Evolutionary conservation across 805 yeast species (phyloP).

Genomic region (Zygosaccharomyces siamensis): DNA sequence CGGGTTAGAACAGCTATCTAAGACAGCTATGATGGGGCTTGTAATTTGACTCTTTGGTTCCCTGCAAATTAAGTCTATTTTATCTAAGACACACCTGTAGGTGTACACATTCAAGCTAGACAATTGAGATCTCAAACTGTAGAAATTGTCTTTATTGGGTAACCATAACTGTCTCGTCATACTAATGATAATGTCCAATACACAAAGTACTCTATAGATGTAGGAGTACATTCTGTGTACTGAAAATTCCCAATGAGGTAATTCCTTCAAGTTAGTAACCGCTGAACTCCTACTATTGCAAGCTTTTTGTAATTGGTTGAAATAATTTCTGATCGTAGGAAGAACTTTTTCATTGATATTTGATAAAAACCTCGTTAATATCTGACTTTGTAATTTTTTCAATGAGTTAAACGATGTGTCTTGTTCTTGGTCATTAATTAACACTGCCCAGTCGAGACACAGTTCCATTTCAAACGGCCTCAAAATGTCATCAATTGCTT

Average conservation of each 20-base stretch:
- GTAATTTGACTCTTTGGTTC: conserved; percentile 5
- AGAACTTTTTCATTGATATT: conserved; percentile 24
- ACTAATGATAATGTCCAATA: conserved; percentile 18
- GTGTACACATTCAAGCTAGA: conserved; percentile 24
- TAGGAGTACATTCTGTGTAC: conserved; percentile 45
- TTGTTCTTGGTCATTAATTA: conserved; percentile 27
- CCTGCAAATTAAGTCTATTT: conserved; percentile 19
- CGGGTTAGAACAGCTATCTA: conserved; percentile 14
- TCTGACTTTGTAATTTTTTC: conserved; percentile 29
- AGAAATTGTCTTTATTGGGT: conserved; percentile 24
- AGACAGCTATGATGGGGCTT: conserved; percentile 7
- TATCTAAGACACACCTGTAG: conserved; percentile 19
- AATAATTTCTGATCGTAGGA: conserved; percentile 25
- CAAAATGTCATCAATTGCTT: conserved; percentile 31
- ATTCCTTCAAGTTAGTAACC: conserved; percentile 25
- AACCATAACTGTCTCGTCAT: conserved; percentile 27
- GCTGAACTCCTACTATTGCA: conserved; percentile 14
- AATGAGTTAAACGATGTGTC: conserved; percentile 27
- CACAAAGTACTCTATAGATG: conserved; percentile 18
- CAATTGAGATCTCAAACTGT: conserved; percentile 17
- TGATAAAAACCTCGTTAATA: conserved; percentile 25
- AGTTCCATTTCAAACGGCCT: conserved; percentile 32
- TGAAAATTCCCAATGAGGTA: conserved; percentile 39
- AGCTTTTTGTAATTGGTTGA: conserved; percentile 26
- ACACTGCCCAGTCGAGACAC: conserved; percentile 32